Evolutionary conservation across 2,329 filamentous ascomycete genomes (phyloP), one percentile per base, ranked within the genome.

Genomic region (Alternaria consortialis): DNA sequence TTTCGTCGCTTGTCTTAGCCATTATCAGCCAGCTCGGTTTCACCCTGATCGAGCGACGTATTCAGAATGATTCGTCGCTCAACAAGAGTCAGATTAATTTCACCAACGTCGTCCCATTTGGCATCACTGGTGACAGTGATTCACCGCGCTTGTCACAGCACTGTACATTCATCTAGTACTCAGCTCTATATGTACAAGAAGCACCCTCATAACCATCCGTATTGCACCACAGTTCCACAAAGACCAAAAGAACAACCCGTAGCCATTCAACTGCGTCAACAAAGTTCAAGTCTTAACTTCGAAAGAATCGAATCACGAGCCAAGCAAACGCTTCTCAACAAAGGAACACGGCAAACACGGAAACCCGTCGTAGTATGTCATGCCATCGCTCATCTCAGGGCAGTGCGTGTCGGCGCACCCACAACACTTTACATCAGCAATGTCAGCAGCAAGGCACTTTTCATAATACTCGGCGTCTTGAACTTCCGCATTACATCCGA

Each of bases 401-500:
- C 43, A 53, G 46, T 25, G 60, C 23, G 15, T 47, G 42, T n/a
- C 32, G 32, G 2, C 11, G 44, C 37, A 43, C 23, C 7, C 23
- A 34, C 40, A 27, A 40, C 23, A 34, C 17, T 37, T 25, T 15
- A 25, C 46, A 50, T 11, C 31, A 37, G 20, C 31, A 2, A 50
- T 7, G 13, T 27, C 31, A 50, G 8, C 46, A 15, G 23, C 32
- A 25, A 23, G 23, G 48, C 52, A 23, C 36, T 27, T 27, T 46
- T 53, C 53, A 50, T 50, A 44, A 44, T 51, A 7, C 47, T 53
- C 36, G 32, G 43, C 40, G 32, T 51, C 59, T 46, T n/a, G 5
- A 25, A 47, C 44, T 5, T 50, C 64, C 11, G 62, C 64, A 17
- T 57, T 71, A 36, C 42, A 64, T 39, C 13, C 39, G 37, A 36